Conservation (phyloP, 495 filamentous ascomycete species). For the Penicillium tannophilum region DNA sequence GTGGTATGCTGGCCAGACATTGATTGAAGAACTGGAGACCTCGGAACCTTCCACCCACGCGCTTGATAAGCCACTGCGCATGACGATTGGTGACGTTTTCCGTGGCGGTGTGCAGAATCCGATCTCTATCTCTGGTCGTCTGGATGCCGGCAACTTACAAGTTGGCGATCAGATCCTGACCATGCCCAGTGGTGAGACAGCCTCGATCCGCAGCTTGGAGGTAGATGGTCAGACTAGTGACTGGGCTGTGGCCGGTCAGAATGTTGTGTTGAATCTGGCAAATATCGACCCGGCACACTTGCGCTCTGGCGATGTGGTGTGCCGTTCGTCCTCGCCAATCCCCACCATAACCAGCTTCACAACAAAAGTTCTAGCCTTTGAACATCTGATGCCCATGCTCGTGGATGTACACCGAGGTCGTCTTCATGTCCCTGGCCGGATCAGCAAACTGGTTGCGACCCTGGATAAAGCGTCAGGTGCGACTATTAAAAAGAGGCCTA, state of each 20-base stretch:
- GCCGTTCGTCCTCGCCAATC: conserved; percentile 67
- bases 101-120: conserved; percentile 73
- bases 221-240: conserved; percentile 70
- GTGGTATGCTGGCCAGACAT: conserved; percentile 81
- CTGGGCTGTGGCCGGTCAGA: conserved; percentile 97
- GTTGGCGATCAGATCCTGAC: conserved; percentile 76
- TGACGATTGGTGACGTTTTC: conserved; percentile 84
- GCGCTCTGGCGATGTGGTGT: conserved; percentile 82
- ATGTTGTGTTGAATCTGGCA: conserved; percentile 77
- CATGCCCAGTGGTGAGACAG: conserved; percentile 79
- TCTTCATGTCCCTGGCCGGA: conserved; percentile 74
- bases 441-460: conserved; percentile 66
- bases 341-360: conserved; percentile 68
- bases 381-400: conserved; percentile 81
- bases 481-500: conserved; percentile 78
- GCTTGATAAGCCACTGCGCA: conserved; percentile 76
- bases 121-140: conserved; percentile 79
- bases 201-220: conserved; percentile 74
- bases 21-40: conserved; percentile 81
- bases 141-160: conserved; percentile 83
- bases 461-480: conserved; percentile 74
- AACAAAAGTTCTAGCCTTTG: conserved; percentile 84
- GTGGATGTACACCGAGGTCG: conserved; percentile 87
- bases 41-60: conserved; percentile 71
- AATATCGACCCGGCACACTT: conserved; percentile 85